Evolutionary conservation across 257 asterid species (phyloP).

Genomic region (Jasminum sambac): DNA sequence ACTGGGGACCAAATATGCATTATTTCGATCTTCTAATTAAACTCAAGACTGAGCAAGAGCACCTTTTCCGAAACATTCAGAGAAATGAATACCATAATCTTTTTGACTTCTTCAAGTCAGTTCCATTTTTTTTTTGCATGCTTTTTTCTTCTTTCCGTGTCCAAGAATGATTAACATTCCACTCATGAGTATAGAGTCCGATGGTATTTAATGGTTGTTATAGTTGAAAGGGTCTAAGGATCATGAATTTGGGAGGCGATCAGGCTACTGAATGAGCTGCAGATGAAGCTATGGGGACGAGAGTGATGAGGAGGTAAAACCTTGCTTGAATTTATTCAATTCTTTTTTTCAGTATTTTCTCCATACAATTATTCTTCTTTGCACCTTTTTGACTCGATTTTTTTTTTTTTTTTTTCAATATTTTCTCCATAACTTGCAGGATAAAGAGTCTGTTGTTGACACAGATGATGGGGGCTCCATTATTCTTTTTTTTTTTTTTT

Average conservation of each 20-base stretch:
- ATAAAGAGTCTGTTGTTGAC: no score
- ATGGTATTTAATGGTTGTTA: constrained; percentile 23
- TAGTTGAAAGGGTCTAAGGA: constrained; percentile 79
- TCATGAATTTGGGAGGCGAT: constrained; percentile 60
- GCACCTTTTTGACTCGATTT: no score
- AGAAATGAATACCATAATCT: constrained; percentile 82
- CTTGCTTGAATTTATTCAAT: no score
- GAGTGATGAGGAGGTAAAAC: constrained; percentile 71
- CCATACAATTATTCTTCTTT: no score
- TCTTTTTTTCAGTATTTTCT: no score
- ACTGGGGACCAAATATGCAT: constrained; percentile 95
- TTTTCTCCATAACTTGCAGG: no score
- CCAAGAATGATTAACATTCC: constrained; percentile 13
- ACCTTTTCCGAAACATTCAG: constrained; percentile 95
- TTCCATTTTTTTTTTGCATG: constrained; percentile 23
- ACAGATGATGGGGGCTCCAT: no score
- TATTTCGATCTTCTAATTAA: constrained; percentile 90
- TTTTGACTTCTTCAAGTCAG: constrained; percentile 71
- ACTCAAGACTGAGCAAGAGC: constrained; percentile 92
- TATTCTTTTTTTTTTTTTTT: neutral
- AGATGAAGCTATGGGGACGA: constrained; percentile 71
- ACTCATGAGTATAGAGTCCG: constrained; percentile 8
- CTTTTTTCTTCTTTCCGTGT: neutral
- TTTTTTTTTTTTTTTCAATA: no score
- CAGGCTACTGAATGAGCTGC: constrained; percentile 56